phyloP scores from a whole-genome alignment of 2,329 filamentous ascomycete species.

The Didymella lethalis region DNA sequence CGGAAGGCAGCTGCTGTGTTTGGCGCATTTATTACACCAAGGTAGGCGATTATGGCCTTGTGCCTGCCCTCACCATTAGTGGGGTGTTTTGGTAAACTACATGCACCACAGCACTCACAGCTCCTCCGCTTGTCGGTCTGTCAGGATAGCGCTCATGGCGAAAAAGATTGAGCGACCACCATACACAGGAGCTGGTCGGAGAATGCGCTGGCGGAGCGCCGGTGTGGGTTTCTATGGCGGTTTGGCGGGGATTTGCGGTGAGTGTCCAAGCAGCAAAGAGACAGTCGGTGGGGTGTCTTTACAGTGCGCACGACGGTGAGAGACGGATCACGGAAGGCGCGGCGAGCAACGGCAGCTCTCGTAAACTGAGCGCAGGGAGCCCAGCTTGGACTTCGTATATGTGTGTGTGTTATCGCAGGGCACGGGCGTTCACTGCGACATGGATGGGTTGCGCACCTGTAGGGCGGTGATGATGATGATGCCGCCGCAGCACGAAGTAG shows the following conservation, averaged over 20 bases:
- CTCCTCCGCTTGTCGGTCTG: slow-evolving; percentile 83
- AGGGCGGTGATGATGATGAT: slow-evolving; percentile 5
- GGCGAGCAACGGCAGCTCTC: background rate
- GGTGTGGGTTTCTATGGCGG: slow-evolving; percentile 28
- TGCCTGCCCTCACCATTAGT: slow-evolving; percentile 65
- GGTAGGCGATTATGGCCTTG: slow-evolving; percentile 92
- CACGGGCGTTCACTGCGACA: slow-evolving; percentile 7
- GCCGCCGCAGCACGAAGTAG: background rate
- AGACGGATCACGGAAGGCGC: slow-evolving; percentile 1
- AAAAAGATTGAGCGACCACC: slow-evolving; percentile 38
- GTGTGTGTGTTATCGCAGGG: background rate
- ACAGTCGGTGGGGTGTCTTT: slow-evolving; percentile 10
- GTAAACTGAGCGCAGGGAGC: background rate
- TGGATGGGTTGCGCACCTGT: slow-evolving; percentile 3
- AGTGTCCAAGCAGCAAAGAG: slow-evolving; percentile 21
- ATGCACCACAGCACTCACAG: slow-evolving; percentile 67
- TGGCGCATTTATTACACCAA: slow-evolving; percentile 75
- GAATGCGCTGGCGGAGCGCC: slow-evolving; percentile 13
- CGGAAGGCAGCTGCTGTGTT: slow-evolving; percentile 75
- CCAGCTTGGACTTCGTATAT: background rate
- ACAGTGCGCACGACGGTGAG: background rate
- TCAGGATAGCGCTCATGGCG: slow-evolving; percentile 78
- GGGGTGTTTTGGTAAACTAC: slow-evolving; percentile 14
- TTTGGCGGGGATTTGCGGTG: slow-evolving; percentile 36
- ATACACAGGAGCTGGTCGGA: slow-evolving; percentile 33